Evolutionary conservation across 805 yeast species (phyloP).

Genomic region (Metschnikowia sp.): DNA sequence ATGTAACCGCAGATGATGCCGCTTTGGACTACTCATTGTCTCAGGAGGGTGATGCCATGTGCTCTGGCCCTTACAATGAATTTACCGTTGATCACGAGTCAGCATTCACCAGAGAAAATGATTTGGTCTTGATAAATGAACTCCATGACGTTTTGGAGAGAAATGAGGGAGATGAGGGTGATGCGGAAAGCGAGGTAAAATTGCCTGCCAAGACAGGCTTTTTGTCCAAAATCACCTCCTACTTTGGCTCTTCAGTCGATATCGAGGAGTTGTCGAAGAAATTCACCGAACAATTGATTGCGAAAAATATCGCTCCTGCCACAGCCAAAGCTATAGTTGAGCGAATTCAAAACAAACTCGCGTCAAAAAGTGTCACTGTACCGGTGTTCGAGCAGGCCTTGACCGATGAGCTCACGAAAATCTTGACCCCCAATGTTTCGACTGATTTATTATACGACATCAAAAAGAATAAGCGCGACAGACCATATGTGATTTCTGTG

Average conservation of each 20-base stretch:
- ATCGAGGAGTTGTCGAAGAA: slow-evolving; percentile 61
- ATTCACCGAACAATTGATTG: slow-evolving; percentile 71
- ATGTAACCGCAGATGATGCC: slow-evolving; percentile 18
- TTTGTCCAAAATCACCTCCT: slow-evolving; percentile 34
- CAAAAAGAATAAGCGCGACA: slow-evolving; percentile 39
- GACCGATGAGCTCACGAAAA: slow-evolving; percentile 66
- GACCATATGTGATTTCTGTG: slow-evolving; percentile 92
- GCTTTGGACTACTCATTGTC: slow-evolving; percentile 33
- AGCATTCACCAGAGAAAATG: slow-evolving; percentile 37
- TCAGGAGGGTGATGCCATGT: background rate
- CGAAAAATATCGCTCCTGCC: slow-evolving; percentile 88
- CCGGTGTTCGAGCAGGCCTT: slow-evolving; percentile 61
- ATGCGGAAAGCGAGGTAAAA: slow-evolving; percentile 12
- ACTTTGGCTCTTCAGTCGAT: slow-evolving; percentile 40
- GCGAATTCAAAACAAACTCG: slow-evolving; percentile 64
- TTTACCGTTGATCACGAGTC: slow-evolving; percentile 19
- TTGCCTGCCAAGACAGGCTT: slow-evolving; percentile 20
- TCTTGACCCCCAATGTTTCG: slow-evolving; percentile 88
- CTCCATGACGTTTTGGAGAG: slow-evolving; percentile 35
- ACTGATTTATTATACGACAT: slow-evolving; percentile 83
- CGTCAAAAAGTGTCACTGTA: slow-evolving; percentile 70
- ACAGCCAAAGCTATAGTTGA: slow-evolving; percentile 73
- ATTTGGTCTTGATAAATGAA: slow-evolving; percentile 39
- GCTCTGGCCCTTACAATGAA: background rate
- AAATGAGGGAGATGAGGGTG: slow-evolving; percentile 29